Evolutionary conservation across 140 eudicot genomes (phyloP), one percentile per base, ranked within the genome.

Genomic region (Bidens hawaiensis): DNA sequence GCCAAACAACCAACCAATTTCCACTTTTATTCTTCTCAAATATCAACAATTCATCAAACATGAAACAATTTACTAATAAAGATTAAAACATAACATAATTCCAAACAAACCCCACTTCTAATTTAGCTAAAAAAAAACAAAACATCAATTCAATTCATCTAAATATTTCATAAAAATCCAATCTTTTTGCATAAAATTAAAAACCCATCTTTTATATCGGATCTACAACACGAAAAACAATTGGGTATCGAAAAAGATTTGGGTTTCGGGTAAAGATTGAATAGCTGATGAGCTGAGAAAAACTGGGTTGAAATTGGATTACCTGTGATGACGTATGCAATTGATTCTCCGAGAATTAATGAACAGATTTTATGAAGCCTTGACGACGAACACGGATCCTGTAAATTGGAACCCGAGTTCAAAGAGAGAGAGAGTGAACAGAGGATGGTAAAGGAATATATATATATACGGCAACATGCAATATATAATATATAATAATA

Each of bases 361-460:
- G 58, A 43, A 54, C 3, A 42, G 41, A 34, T 21, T n/a, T 55
- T 56, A 64, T 31, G 54, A 73, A 55, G 21, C 77, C 65, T 65
- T 28, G 43, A 59, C 25, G 46, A 34, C 10, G 43, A n/a, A 55
- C 54, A 64, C 66, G 27, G 60, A 72, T 72, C 66, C 71, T 72
- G 59, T 64, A 1, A 25, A 56, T 23, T 54, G 51, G 54, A 64
- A 53, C 47, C 30, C 48, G 45, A 28, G 22, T 54, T 26, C 46
- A 41, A 41, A 56, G 63, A 21, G 34, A 42, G 45, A 53, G 58
- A 30, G 10, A 27, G 3, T 8, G 51, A 47, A 34, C 50, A 22
- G 42, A 68, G 50, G 28, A 22, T 19, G 30, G 27, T 10, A 2
- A 3, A 1, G 27, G 12, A n/a, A 10, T 36, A 10, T 10, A 19